Base-by-base conservation (phyloP, 2,329 filamentous ascomycete genomes). In the Penicillium rolfsii region DNA sequence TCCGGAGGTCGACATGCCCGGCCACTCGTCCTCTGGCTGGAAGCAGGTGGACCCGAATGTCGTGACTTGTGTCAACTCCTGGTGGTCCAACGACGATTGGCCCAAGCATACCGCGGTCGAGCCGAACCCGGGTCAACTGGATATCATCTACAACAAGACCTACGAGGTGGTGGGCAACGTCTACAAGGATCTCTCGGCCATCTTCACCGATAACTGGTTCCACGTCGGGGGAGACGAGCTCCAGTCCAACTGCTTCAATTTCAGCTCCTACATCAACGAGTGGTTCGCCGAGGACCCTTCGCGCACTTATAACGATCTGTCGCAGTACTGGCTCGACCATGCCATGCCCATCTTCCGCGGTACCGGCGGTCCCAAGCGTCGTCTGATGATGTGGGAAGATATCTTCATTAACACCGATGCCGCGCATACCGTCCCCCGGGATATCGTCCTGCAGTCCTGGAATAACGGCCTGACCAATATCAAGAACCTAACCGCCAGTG, bases 1-100 rank as follows among this genome's bases (percentile, higher is more conserved):
- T 36, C 83, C 85, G n/a, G 85, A 87, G 67, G 81, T 87, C 45
- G 85, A 87, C 70, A 87, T 87, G 83, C 85, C 85, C 6, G 83
- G 84, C 50, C 85, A 87, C 69, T 81, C 83, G 5, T 77, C 79
- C 33, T 80, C 83, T 0, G 84, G 84, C 33, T 86, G 83, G 83
- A 78, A 82, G 57, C 83, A 84, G 61, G 76, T 87, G 6, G 83
- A 87, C 61, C 78, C 83, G 26, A 77, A 80, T 26, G 84, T 88
- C 58, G 77, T 86, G 30, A 80, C 85, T 12, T 87, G 84, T 71
- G 74, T 73, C 19, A 75, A 87, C 71, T 81, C 81, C 24, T 87
- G 84, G 84, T 87, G 84, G 85, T 85, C 82, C 40, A 87, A 87
- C 69, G 85, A 87, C 60, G 72, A 77, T 64, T 87, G 80, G 80